A percentile compares a stretch with the other conserved stretches of the same genome.
Evolutionary conservation across 768 basidiomycete species (phyloP).

Genomic region (Punctularia strigosozonata): DNA sequence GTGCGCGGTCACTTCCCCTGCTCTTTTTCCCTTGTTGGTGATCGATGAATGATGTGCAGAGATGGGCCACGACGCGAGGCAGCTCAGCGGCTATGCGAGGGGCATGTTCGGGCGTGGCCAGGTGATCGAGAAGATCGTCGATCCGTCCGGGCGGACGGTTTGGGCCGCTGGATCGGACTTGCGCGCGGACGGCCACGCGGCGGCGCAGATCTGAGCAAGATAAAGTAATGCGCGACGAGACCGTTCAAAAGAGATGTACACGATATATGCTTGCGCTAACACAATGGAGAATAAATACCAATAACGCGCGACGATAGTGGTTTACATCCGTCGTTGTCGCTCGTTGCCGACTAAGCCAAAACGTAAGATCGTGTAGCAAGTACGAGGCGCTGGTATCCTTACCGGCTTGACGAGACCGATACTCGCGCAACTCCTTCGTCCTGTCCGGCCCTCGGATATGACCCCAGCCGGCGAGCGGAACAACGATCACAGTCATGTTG

Average conservation of each 20-base stretch:
- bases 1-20: constrained; percentile 24
- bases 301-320: not conserved
- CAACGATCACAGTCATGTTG: constrained; percentile 83
- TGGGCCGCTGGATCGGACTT: constrained; percentile 95
- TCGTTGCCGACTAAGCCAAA: constrained; percentile 15
- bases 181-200: constrained; percentile 81
- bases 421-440: constrained; percentile 76
- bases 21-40: not conserved
- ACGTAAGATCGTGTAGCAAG: too few species aligned
- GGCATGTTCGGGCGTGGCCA: constrained; percentile 75
- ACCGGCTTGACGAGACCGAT: constrained; percentile 59
- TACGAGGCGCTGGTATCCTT: constrained; percentile 7
- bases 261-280: not conserved
- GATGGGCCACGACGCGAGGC: constrained; percentile 82
- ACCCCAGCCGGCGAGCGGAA: constrained; percentile 91
- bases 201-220: constrained; percentile 56
- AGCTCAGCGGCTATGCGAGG: constrained; percentile 47
- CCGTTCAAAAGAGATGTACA: not conserved
- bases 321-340: constrained; percentile 18
- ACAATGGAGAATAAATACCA: not conserved
- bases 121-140: constrained; percentile 71
- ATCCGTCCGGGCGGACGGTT: constrained; percentile 56
- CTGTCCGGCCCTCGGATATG: constrained; percentile 66
- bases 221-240: not conserved
- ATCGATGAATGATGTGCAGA: constrained; percentile 25